Evolutionary conservation across 2,329 filamentous ascomycete genomes (phyloP).

Genomic region (Nannizzia gypsea): DNA sequence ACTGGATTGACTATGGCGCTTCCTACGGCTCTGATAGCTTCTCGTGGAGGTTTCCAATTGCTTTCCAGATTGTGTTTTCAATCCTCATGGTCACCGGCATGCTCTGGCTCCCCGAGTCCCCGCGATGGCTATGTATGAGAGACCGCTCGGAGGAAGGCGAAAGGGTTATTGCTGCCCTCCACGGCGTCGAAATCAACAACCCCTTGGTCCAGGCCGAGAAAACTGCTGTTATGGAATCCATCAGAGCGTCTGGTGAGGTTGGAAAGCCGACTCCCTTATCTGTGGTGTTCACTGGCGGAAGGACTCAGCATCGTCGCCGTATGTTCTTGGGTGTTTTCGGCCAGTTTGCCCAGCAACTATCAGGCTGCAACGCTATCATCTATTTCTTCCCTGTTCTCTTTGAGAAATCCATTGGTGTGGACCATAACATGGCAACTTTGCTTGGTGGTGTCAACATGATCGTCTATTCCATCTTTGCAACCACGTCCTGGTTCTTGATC

Average conservation of each 20-base stretch:
- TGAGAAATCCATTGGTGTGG: slow-evolving; percentile 30
- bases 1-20: slow-evolving; percentile 35
- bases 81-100: slow-evolving; percentile 31
- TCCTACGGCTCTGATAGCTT: slow-evolving; percentile 16
- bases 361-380: slow-evolving; percentile 31
- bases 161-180: slow-evolving; percentile 36
- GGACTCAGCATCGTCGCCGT: slow-evolving; percentile 30
- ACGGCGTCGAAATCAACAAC: slow-evolving; percentile 18
- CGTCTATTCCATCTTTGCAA: slow-evolving; percentile 15
- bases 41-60: slow-evolving; percentile 38
- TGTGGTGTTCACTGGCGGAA: slow-evolving; percentile 29
- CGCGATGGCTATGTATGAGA: slow-evolving; percentile 19
- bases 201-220: slow-evolving; percentile 40
- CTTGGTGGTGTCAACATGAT: slow-evolving; percentile 37
- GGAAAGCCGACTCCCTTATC: slow-evolving; percentile 43
- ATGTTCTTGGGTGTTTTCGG: slow-evolving; percentile 31
- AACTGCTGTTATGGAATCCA: background rate
- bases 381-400: slow-evolving; percentile 34
- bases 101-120: slow-evolving; percentile 27
- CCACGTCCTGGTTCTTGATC: slow-evolving; percentile 31
- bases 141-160: slow-evolving; percentile 33
- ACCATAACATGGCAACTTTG: slow-evolving; percentile 29
- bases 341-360: slow-evolving; percentile 35
- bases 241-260: slow-evolving; percentile 41
- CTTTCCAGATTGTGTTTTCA: slow-evolving; percentile 38